These are phyloP conservation scores for Xylariaceae sp. DNA, from an alignment of 2,329 filamentous ascomycete genomes.

Conservation along the genomic window DNA sequence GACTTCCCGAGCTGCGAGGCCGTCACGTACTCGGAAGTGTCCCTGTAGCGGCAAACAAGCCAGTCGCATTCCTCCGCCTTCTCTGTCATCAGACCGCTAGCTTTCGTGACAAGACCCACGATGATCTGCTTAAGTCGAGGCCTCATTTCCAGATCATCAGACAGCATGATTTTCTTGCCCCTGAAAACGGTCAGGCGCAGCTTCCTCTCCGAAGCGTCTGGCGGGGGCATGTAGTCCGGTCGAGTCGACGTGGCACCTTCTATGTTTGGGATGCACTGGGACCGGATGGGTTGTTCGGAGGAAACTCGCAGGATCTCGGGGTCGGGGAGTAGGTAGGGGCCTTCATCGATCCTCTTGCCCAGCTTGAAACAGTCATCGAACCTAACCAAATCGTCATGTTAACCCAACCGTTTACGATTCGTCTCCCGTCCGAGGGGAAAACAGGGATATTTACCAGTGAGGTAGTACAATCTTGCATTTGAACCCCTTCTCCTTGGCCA, in stretches of 20 bases:
- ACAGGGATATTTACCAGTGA: slow-evolving; percentile 62
- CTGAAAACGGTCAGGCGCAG: slow-evolving; percentile 68
- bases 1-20: slow-evolving; percentile 75
- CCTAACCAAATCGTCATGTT: too few species aligned
- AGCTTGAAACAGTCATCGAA: slow-evolving; percentile 96
- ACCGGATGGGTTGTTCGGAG: slow-evolving; percentile 50
- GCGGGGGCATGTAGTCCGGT: slow-evolving; percentile 40
- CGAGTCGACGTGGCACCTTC: slow-evolving; percentile 57
- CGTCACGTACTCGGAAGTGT: slow-evolving; percentile 69
- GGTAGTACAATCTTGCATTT: slow-evolving; percentile 82
- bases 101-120: slow-evolving; percentile 61
- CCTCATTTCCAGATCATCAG: slow-evolving; percentile 66
- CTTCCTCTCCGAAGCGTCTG: slow-evolving; percentile 33
- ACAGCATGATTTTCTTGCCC: slow-evolving; percentile 71
- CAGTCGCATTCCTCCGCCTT: slow-evolving; percentile 68
- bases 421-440: neutral
- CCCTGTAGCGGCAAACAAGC: slow-evolving; percentile 81
- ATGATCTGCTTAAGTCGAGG: slow-evolving; percentile 62
- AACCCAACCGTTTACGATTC: too few species aligned
- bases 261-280: slow-evolving; percentile 55
- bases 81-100: slow-evolving; percentile 64
- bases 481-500: slow-evolving; percentile 58
- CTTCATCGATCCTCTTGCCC: slow-evolving; percentile 83
- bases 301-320: slow-evolving; percentile 69
- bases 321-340: slow-evolving; percentile 78